Conservation (phyloP, 2,329 filamentous ascomycete species). For the Calonectria pauciramosa region DNA sequence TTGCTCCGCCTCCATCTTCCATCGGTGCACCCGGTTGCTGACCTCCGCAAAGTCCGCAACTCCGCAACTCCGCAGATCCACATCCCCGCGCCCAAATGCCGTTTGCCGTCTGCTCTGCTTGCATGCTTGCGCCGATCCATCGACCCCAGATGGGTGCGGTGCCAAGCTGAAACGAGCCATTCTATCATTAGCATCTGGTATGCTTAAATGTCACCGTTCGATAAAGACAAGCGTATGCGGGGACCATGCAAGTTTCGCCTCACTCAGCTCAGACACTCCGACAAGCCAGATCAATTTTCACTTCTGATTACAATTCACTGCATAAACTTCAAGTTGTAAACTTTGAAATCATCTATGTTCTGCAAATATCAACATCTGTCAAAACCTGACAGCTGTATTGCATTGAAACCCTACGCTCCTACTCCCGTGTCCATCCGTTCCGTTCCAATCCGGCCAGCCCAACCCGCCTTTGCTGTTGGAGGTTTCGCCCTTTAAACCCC, state of each 20-base stretch:
- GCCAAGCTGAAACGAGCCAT: background rate
- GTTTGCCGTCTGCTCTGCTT: background rate
- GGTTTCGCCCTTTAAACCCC: constrained; percentile 20
- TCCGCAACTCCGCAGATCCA: constrained; percentile 47
- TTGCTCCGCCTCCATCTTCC: constrained; percentile 29
- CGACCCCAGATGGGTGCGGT: background rate
- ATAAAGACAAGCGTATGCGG: background rate
- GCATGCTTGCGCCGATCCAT: constrained; percentile 16
- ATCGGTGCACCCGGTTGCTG: constrained; percentile 4
- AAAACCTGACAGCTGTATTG: constrained; percentile 14
- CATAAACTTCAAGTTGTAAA: background rate
- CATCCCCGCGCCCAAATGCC: constrained; percentile 12
- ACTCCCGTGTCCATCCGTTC: constrained; percentile 22
- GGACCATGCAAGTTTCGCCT: background rate
- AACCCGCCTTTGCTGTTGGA: constrained; percentile 20
- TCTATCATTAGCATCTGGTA: background rate
- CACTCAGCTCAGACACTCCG: background rate
- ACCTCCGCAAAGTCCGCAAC: constrained; percentile 45
- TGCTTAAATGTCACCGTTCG: background rate
- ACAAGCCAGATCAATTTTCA: background rate
- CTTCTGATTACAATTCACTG: background rate
- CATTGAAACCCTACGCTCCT: constrained; percentile 14
- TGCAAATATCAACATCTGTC: constrained; percentile 19
- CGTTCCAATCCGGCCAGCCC: constrained; percentile 23
- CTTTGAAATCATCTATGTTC: constrained; percentile 18